phyloP scores from a whole-genome alignment of 139 green algal species.

The Chlamydomonas incerta region DNA sequence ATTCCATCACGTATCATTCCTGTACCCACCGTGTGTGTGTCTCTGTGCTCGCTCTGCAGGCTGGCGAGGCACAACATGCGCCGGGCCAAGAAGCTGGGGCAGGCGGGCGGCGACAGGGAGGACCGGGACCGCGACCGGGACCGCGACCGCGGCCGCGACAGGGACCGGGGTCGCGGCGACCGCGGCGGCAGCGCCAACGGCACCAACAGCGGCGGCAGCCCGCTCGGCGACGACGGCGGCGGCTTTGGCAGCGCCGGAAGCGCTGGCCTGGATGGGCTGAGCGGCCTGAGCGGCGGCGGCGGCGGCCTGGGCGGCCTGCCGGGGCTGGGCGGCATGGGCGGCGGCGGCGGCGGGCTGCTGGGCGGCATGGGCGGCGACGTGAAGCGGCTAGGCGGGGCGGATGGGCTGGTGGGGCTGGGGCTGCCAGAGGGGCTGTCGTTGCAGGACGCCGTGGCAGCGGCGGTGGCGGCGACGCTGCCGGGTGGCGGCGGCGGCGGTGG shows the following conservation, averaged over 20 bases:
- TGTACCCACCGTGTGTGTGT: too few species aligned
- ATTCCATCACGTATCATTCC: too few species aligned
- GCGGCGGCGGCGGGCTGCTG: too few species aligned
- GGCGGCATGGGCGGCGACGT: background rate
- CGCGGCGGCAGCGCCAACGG: background rate
- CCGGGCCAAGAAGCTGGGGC: constrained; percentile 29
- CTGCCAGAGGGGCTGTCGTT: background rate
- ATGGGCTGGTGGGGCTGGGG: background rate
- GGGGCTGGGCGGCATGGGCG: too few species aligned
- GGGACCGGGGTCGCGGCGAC: background rate
- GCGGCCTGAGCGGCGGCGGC: too few species aligned
- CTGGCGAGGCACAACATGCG: constrained; percentile 34
- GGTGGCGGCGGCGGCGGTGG: background rate
- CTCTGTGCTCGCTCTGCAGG: too few species aligned
- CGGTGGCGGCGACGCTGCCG: background rate
- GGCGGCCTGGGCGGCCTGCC: background rate
- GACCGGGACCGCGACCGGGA: background rate
- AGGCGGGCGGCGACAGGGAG: background rate
- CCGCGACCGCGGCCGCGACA: background rate
- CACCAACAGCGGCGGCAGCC: background rate
- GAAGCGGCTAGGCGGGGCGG: background rate
- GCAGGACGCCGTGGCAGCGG: constrained; percentile 6
- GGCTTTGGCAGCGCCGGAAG: background rate
- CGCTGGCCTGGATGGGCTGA: too few species aligned
- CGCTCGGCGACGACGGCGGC: background rate